Conservation (phyloP, 257 asterid species). For the Salvia miltiorrhiza region DNA sequence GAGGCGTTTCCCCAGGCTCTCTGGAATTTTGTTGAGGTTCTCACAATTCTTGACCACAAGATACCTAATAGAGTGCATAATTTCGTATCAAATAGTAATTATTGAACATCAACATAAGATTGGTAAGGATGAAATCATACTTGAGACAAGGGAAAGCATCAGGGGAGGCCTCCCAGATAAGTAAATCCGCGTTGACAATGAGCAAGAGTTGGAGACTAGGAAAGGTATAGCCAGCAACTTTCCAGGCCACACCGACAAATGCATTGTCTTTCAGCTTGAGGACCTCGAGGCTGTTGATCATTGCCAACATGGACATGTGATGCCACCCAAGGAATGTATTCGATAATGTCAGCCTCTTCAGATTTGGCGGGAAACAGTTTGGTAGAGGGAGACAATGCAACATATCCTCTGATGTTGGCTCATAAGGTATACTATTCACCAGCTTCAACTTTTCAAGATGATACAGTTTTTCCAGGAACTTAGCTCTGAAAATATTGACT, state of each 20-base stretch:
- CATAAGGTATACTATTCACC: neutral
- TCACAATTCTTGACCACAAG: no score
- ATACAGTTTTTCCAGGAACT: neutral
- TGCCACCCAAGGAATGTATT: neutral
- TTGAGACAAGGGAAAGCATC: neutral
- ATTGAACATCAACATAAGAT: no score
- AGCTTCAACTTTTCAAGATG: conserved; percentile 18
- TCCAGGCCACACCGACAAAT: neutral
- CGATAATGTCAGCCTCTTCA: neutral
- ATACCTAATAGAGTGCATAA: no score
- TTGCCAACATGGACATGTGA: neutral
- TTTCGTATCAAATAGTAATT: no score
- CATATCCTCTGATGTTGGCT: neutral
- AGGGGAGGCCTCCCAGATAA: neutral
- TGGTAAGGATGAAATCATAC: no score
- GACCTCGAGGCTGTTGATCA: neutral
- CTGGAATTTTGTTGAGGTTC: no score
- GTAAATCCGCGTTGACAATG: neutral
- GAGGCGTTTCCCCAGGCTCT: no score
- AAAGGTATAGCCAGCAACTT: neutral
- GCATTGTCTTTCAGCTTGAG: neutral
- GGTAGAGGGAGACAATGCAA: neutral
- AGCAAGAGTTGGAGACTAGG: neutral
- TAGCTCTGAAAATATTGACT: neutral
- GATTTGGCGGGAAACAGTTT: neutral